Evolutionary conservation across 2,329 filamentous ascomycete genomes (phyloP), one percentile per base, ranked within the genome.

Genomic region (Colletotrichum sp.): DNA sequence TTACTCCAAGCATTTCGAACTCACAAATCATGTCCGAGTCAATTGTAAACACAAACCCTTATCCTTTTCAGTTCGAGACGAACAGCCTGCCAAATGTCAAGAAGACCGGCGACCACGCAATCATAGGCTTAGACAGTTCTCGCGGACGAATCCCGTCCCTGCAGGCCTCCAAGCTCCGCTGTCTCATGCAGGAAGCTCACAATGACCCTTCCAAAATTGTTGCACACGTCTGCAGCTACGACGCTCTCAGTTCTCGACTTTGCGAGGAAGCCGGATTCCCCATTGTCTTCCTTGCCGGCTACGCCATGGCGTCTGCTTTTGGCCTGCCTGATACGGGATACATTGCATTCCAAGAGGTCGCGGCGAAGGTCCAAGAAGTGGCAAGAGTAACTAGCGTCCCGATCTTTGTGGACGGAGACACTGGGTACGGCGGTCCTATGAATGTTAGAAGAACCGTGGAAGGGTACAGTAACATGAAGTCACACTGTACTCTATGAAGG

Each of bases 241-340:
- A 87, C 43, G 85, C 81, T 0, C 78, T 87, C 1, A 84, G 81
- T 27, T 86, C 86, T 3, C 82, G 84, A 1, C 78, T 88, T 0
- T 82, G 84, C 8, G 83, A 87, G 69, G 84, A 87, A 74, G 84
- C 86, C 2, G 85, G 86, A 0, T 87, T 87, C 61, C 86, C 86
- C 0, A 78, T 87, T 62, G 73, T 87, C 12, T 87, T 87, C 69
- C 78, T 87, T 0, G 81, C 84, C 0, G 85, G 86, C 0, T 87
- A 84, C 72, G 78, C 84, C 0, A 82, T 87, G 15, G 79, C 86
- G 0, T 83, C 80, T 18, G 76, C 83, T 0, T 82, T 83, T 65
- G 84, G 84, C 2, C 78, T 88, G 0, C 86, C 86, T 0, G 86
- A 88, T 74, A 86, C 87, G 1, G 86, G 86, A 2, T 88, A 88